Evolutionary conservation across 2,329 filamentous ascomycete genomes (phyloP).

Genomic region (Fusarium sp.): DNA sequence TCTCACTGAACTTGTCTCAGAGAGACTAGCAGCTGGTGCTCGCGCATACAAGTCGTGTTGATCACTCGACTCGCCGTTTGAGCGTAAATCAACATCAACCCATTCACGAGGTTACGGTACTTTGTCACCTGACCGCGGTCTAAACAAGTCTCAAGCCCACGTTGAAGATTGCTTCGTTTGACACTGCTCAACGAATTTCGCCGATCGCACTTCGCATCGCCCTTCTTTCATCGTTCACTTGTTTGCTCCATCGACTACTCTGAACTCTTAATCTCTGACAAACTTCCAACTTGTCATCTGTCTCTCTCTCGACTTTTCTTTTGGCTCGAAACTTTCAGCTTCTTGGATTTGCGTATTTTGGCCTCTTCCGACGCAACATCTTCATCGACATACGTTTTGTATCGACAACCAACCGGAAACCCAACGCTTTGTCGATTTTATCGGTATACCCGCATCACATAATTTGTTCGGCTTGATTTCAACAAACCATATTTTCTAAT

Average conservation of each 20-base stretch:
- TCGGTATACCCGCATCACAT: constrained; percentile 45
- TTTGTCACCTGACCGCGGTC: constrained; percentile 35
- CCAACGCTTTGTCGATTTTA: constrained; percentile 37
- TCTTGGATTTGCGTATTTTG: constrained; percentile 47
- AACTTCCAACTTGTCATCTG: constrained; percentile 32
- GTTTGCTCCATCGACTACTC: constrained; percentile 38
- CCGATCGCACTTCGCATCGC: constrained; percentile 34
- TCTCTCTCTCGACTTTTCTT: constrained; percentile 33
- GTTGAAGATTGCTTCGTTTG: constrained; percentile 37
- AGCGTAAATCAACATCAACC: constrained; percentile 43
- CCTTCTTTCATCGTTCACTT: constrained; percentile 44
- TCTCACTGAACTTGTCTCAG: constrained; percentile 37
- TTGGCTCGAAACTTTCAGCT: constrained; percentile 35
- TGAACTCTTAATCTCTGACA: constrained; percentile 43
- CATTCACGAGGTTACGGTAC: constrained; percentile 15
- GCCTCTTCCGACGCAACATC: constrained; percentile 29
- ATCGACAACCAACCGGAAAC: constrained; percentile 34
- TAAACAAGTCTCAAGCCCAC: constrained; percentile 16
- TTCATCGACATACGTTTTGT: constrained; percentile 35
- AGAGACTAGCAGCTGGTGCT: constrained; percentile 45
- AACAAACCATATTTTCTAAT: constrained; percentile 43
- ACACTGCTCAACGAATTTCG: constrained; percentile 14
- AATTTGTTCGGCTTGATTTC: constrained; percentile 42
- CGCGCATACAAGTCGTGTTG: constrained; percentile 40
- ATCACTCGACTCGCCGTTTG: constrained; percentile 41